Evolutionary conservation across 192 early-diverging fungal genomes (phyloP).

Genomic region (Chytriomyces hyalinus): DNA sequence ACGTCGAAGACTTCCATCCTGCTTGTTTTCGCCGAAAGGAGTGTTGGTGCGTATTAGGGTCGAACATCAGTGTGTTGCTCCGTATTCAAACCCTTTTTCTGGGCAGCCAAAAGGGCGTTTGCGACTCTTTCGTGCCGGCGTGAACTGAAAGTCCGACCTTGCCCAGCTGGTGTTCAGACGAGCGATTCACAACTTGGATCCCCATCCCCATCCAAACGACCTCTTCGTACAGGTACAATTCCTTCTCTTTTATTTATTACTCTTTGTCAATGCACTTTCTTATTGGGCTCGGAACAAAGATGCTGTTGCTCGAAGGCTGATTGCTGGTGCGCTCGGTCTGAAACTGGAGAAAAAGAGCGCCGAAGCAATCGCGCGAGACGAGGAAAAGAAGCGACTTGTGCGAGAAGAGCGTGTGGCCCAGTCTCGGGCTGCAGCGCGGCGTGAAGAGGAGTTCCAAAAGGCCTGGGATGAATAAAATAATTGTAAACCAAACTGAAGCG

Average conservation of each 20-base stretch:
- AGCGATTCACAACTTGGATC: background rate
- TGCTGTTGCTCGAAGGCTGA: constrained; percentile 74
- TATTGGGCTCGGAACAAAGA: constrained; percentile 47
- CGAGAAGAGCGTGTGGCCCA: constrained; percentile 39
- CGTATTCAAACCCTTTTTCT: too few species aligned
- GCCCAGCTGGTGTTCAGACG: too few species aligned
- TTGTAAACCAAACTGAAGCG: too few species aligned
- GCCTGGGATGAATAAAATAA: constrained; percentile 24
- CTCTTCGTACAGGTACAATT: background rate
- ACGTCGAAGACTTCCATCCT: too few species aligned
- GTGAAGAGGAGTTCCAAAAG: constrained; percentile 25
- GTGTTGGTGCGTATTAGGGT: too few species aligned
- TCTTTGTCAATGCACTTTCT: background rate
- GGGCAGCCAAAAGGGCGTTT: too few species aligned
- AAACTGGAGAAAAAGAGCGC: constrained; percentile 43
- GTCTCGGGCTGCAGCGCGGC: background rate
- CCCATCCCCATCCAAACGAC: background rate
- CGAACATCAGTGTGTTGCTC: too few species aligned
- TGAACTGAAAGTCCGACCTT: too few species aligned
- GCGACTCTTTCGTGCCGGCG: too few species aligned
- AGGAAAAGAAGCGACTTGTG: constrained; percentile 40
- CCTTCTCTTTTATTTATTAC: background rate
- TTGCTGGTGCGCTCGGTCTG: constrained; percentile 77
- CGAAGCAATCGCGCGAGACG: constrained; percentile 44
- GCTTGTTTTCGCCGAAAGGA: too few species aligned